Evolutionary conservation across 2,329 filamentous ascomycete species (phyloP).

Genomic region (Fusarium sacchari): DNA sequence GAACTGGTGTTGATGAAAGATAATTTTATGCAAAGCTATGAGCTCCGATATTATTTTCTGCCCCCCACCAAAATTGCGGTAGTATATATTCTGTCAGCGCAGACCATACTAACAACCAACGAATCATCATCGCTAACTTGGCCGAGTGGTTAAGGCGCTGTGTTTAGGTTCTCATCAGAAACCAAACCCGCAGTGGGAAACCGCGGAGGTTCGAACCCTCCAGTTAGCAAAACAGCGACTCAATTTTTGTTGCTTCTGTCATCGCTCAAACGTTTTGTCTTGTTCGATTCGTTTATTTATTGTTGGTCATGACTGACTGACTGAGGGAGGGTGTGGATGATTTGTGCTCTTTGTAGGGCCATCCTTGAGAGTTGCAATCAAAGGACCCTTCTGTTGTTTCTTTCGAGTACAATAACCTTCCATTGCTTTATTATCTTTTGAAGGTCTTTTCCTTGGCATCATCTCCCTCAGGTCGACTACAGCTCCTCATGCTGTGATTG

Average conservation of each 20-base stretch:
- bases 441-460: neutral
- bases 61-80: rapidly evolving
- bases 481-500: neutral
- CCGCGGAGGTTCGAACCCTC: conserved; percentile 41
- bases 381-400: neutral
- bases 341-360: neutral
- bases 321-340: too few species aligned
- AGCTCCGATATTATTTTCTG: conserved; percentile 19
- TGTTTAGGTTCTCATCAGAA: conserved; percentile 39
- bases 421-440: neutral
- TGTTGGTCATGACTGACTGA: neutral
- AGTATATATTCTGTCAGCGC: rapidly evolving
- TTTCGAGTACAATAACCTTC: neutral
- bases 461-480: neutral
- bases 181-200: conserved; percentile 41
- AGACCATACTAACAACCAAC: neutral
- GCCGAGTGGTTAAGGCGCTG: conserved; percentile 41
- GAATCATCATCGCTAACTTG: conserved; percentile 39
- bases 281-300: neutral
- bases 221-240: conserved; percentile 33
- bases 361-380: neutral
- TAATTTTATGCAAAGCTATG: conserved; percentile 35
- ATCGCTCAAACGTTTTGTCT: too few species aligned
- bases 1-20: conserved; percentile 26
- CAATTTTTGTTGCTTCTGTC: neutral